A percentile compares a stretch with the other conserved stretches of the same genome.
phyloP scores from a whole-genome alignment of 2,329 filamentous ascomycete genomes.

The Calonectria honghensis region DNA sequence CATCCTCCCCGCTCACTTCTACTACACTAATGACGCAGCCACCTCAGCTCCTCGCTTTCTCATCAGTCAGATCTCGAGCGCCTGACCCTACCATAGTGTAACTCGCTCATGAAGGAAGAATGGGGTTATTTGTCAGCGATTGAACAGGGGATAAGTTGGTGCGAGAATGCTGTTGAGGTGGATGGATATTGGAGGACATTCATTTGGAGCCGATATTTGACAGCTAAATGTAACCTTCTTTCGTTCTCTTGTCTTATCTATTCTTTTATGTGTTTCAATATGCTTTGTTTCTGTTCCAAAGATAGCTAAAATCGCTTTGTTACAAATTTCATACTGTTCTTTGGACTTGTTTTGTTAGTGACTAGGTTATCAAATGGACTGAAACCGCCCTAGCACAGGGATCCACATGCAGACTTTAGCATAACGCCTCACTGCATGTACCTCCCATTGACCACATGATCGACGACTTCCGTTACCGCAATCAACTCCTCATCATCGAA shows the following conservation, averaged over 20 bases:
- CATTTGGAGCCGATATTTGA: too few relatives aligned
- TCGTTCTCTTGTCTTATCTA: too few relatives aligned
- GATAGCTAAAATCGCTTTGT: too few relatives aligned
- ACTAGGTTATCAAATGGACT: too few relatives aligned
- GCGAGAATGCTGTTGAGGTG: background rate
- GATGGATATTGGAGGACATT: too few relatives aligned
- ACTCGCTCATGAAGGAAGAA: background rate
- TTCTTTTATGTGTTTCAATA: too few relatives aligned
- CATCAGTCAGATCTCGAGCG: slow-evolving; percentile 7
- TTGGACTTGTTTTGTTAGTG: too few relatives aligned
- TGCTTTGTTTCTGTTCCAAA: too few relatives aligned
- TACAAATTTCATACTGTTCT: too few relatives aligned
- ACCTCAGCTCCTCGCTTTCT: slow-evolving; percentile 14
- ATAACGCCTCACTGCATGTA: accelerated
- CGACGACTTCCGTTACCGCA: background rate
- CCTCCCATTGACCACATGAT: background rate
- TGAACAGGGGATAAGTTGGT: background rate
- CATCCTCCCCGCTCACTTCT: slow-evolving; percentile 59
- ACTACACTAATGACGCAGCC: slow-evolving; percentile 4
- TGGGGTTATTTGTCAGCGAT: too few relatives aligned
- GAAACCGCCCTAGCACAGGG: too few relatives aligned
- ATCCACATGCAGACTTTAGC: background rate
- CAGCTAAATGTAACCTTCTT: too few relatives aligned
- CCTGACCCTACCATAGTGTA: background rate
- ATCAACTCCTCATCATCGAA: slow-evolving; percentile 19